These are phyloP conservation scores for Ogataea pilisensis DNA, from an alignment of 805 yeast genomes.

Conservation along the genomic window DNA sequence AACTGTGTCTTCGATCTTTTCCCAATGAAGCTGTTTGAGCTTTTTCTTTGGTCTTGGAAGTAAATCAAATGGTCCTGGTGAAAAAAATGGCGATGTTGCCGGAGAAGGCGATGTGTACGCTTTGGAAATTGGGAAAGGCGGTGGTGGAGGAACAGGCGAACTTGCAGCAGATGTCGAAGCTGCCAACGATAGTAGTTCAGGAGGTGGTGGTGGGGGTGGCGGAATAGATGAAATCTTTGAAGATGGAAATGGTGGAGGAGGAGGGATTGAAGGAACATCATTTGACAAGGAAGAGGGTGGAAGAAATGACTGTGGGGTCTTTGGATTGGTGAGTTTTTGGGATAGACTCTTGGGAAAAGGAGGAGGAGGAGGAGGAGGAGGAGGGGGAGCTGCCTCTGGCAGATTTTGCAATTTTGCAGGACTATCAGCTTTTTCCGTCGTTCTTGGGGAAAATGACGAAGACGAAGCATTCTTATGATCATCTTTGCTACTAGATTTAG, in stretches of 20 bases:
- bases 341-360: background rate
- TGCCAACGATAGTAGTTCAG: constrained; percentile 28
- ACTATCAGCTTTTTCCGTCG: no score
- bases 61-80: constrained; percentile 38
- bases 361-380: constrained; percentile 4
- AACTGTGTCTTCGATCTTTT: constrained; percentile 77
- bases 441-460: no score
- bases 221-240: constrained; percentile 7
- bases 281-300: constrained; percentile 27
- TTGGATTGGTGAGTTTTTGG: background rate
- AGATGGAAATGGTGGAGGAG: constrained; percentile 26
- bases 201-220: constrained; percentile 25
- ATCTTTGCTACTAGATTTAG: no score
- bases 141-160: constrained; percentile 25
- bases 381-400: background rate
- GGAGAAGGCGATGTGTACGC: constrained; percentile 8
- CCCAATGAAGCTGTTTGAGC: constrained; percentile 97
- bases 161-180: constrained; percentile 20
- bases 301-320: constrained; percentile 35
- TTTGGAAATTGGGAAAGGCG: constrained; percentile 31
- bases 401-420: no score
- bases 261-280: constrained; percentile 12
- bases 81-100: constrained; percentile 22
- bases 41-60: constrained; percentile 69
- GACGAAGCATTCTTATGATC: no score